Evolutionary conservation across 805 yeast genomes (phyloP), one percentile per base, ranked within the genome.

Genomic region (Wickerhamiella nectarea): DNA sequence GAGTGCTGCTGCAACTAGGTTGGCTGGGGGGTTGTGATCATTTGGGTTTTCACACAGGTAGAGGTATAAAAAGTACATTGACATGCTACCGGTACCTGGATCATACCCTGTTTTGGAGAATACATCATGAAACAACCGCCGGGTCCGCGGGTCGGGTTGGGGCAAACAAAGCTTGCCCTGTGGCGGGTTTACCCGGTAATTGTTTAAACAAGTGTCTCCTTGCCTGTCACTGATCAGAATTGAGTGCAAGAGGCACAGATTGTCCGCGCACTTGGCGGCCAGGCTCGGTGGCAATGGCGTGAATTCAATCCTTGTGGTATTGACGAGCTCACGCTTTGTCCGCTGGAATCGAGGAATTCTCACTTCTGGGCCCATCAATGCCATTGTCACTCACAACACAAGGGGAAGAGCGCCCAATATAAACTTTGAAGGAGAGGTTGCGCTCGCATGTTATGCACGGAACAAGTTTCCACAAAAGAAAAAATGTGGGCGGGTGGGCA

Each of bases 331-430:
- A 7, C 42, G 28, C 14, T n/a, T 11, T 3, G 31, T 28, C 6
- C 31, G 31, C 33, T 39, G 42, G 20, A 39, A 39, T 5, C 42
- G 14, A 14, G 42, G 42, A 9, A 39, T 31, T 15, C 42, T 36
- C 6, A 14, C 31, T 15, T 10, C 5, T 14, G 10, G 34, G 29
- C n/a, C 22, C 36, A 39, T 31, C 17, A 31, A 20, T 35, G 22
- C 33, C 39, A 36, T 36, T 19, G 21, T 4, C 6, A 25, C 15
- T 18, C 8, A 12, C 33, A 11, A n/a, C 11, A n/a, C 8, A 21
- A 7, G 14, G 11, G 6, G n/a, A 5, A n/a, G 4, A 11, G 31
- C 31, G 15, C 31, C 8, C 15, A 28, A 28, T 28, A 28, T 28
- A 19, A 20, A 15, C 28, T n/a, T n/a, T 21, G 24, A 6, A 8